phyloP scores from a whole-genome alignment of 2,329 filamentous ascomycete species.

The Aspergillus sp. region DNA sequence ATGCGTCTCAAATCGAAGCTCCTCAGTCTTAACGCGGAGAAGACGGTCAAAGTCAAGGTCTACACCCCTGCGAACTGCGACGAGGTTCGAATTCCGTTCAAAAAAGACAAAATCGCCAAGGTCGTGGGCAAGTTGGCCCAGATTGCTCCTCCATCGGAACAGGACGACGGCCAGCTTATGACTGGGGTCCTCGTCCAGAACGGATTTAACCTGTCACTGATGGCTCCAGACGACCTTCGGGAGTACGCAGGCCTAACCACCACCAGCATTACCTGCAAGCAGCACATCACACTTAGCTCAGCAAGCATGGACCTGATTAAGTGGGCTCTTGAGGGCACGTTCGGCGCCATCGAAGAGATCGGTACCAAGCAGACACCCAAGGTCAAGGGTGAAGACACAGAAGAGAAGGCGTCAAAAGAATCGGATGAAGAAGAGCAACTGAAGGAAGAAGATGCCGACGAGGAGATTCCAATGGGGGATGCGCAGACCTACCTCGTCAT shows the following conservation, averaged over 20 bases:
- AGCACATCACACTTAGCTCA: slow-evolving; percentile 81
- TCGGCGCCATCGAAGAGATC: slow-evolving; percentile 71
- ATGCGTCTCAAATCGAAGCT: slow-evolving; percentile 94
- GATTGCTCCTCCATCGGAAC: slow-evolving; percentile 62
- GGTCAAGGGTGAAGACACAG: slow-evolving; percentile 23
- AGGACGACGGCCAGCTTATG: slow-evolving; percentile 61
- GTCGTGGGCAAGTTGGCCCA: slow-evolving; percentile 92
- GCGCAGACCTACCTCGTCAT: slow-evolving; percentile 65
- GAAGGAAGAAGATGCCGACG: slow-evolving; percentile 43
- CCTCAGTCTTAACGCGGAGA: slow-evolving; percentile 82
- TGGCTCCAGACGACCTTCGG: slow-evolving; percentile 92
- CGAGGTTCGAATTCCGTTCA: slow-evolving; percentile 91
- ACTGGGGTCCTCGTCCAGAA: slow-evolving; percentile 93
- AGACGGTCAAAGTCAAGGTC: slow-evolving; percentile 80
- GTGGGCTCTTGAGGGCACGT: slow-evolving; percentile 93
- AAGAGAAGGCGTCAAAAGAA: slow-evolving; percentile 26
- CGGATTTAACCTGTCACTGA: slow-evolving; percentile 94
- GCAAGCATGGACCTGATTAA: slow-evolving; percentile 87
- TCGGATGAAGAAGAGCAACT: slow-evolving; percentile 35
- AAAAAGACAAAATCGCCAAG: slow-evolving; percentile 90
- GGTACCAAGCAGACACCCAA: slow-evolving; percentile 20
- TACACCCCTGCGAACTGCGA: slow-evolving; percentile 94
- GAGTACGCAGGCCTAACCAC: slow-evolving; percentile 97
- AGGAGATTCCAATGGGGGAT: slow-evolving; percentile 40
- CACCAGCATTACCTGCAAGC: slow-evolving; percentile 88